phyloP scores from a whole-genome alignment of 768 basidiomycete genomes.

The Termitomyces eurrhizus region DNA sequence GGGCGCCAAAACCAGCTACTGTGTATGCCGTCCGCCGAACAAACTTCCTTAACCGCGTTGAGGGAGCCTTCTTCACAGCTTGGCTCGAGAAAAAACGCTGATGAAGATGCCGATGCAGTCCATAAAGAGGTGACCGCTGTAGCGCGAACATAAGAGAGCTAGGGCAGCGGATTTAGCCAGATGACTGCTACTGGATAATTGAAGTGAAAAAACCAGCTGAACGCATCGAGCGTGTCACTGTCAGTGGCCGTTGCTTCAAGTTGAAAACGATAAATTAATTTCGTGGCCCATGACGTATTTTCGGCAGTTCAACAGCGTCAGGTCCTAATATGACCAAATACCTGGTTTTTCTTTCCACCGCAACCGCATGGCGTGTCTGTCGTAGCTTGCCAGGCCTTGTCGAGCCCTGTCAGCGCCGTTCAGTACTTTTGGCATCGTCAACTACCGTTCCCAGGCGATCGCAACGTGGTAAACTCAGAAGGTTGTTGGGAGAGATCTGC shows the following conservation, averaged over 20 bases:
- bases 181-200: neutral
- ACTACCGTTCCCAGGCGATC: neutral
- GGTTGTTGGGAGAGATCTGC: neutral
- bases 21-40: conserved; percentile 32
- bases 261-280: conserved; percentile 1
- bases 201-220: conserved; percentile 1
- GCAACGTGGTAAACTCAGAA: neutral
- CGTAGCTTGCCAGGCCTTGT: neutral
- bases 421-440: neutral
- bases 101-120: neutral
- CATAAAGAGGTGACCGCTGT: neutral
- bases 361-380: neutral
- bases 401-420: neutral
- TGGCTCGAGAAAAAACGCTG: conserved; percentile 4
- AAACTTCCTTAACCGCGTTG: conserved; percentile 16
- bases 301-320: conserved; percentile 5
- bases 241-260: neutral
- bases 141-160: conserved; percentile 2
- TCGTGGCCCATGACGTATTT: conserved; percentile 8
- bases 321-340: conserved; percentile 8
- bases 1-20: conserved; percentile 33
- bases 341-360: no score
- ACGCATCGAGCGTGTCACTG: conserved; percentile 5
- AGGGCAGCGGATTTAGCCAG: neutral
- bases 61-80: neutral